Percentiles rank a stretch among this genome's conserved stretches.
phyloP scores from a whole-genome alignment of 495 filamentous ascomycete species.

The Lindgomyces ingoldianus region DNA sequence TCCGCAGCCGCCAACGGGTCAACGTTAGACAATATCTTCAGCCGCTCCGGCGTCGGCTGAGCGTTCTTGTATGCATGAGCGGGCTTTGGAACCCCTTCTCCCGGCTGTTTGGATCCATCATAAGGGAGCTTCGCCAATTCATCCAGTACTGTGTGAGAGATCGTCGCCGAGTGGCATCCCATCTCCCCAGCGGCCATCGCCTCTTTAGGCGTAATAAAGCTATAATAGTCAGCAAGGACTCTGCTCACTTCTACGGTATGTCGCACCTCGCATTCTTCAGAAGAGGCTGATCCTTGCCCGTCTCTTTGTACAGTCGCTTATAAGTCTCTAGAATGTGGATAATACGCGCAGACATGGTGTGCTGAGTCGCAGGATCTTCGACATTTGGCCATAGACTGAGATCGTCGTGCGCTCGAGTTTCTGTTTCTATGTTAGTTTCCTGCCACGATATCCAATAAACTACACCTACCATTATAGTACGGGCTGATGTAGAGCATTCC shows the following conservation, averaged over 20 bases:
- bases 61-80: neutral
- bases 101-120: constrained; percentile 10
- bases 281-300: constrained; percentile 14
- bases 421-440: neutral
- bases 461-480: constrained; percentile 12
- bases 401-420: constrained; percentile 13
- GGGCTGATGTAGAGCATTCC: constrained; percentile 20
- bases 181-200: constrained; percentile 14
- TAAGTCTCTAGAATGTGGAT: constrained; percentile 12
- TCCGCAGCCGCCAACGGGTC: constrained; percentile 7
- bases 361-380: constrained; percentile 12
- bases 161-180: constrained; percentile 18
- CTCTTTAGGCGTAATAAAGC: constrained; percentile 14
- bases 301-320: constrained; percentile 16
- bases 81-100: constrained; percentile 13
- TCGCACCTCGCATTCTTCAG: constrained; percentile 16
- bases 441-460: neutral
- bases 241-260: too few relatives aligned
- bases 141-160: constrained; percentile 10
- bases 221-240: neutral
- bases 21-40: neutral
- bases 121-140: constrained; percentile 12
- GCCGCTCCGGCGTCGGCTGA: neutral
- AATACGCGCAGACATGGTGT: constrained; percentile 10
- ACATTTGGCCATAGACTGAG: constrained; percentile 18